A percentile compares a stretch with the other conserved stretches of the same genome.
Conservation (phyloP, 2,329 filamentous ascomycete species). For the Diplodia mutila region DNA sequence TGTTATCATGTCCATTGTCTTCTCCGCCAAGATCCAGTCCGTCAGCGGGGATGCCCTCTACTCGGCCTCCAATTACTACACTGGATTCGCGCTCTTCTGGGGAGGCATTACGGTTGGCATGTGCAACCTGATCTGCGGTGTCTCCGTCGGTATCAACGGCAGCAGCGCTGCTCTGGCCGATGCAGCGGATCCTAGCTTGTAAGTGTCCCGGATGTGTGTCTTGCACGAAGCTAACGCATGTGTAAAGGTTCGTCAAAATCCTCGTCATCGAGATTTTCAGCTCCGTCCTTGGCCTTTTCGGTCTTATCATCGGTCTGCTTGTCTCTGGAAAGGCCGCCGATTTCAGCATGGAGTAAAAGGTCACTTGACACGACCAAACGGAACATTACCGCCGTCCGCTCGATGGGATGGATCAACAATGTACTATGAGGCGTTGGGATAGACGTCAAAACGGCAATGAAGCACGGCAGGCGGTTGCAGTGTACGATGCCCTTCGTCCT, state of each 20-base stretch:
- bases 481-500: slow-evolving; percentile 10
- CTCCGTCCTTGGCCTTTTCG: slow-evolving; percentile 94
- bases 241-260: slow-evolving; percentile 88
- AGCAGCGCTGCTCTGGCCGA: slow-evolving; percentile 95
- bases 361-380: slow-evolving; percentile 29
- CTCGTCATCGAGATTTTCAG: slow-evolving; percentile 99
- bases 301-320: slow-evolving; percentile 90
- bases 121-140: slow-evolving; percentile 95
- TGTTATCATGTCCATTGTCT: slow-evolving; percentile 99
- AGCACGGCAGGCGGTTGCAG: not conserved
- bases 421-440: slow-evolving; percentile 24
- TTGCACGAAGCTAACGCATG: slow-evolving; percentile 26
- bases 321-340: slow-evolving; percentile 81
- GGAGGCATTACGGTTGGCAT: slow-evolving; percentile 88
- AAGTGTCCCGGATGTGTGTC: slow-evolving; percentile 47
- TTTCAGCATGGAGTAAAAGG: slow-evolving; percentile 52
- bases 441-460: slow-evolving; percentile 12
- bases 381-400: slow-evolving; percentile 9
- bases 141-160: slow-evolving; percentile 97
- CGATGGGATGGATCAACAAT: slow-evolving; percentile 1
- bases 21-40: slow-evolving; percentile 80
- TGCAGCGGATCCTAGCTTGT: slow-evolving; percentile 89
- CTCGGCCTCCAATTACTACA: slow-evolving; percentile 84
- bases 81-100: slow-evolving; percentile 96
- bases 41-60: slow-evolving; percentile 68